Evolutionary conservation across 1,284 basidiomycete genomes (phyloP).

Genomic region (Lignosus rhinocerotis): DNA sequence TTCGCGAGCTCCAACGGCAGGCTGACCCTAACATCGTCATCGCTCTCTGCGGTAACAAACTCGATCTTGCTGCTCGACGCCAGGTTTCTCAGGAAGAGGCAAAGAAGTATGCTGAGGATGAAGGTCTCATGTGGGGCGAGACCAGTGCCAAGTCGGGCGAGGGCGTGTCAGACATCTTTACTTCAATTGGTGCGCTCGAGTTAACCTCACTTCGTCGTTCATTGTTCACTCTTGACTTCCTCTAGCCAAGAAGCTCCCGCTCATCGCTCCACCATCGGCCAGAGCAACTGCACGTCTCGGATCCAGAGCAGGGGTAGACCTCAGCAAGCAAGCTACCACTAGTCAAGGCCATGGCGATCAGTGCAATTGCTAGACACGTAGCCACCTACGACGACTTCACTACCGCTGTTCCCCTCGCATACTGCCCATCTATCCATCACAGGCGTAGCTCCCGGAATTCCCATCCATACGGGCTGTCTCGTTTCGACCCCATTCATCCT

Average conservation of each 20-base stretch:
- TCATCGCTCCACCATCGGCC: constrained; percentile 67
- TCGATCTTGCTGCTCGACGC: constrained; percentile 81
- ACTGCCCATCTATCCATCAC: neutral
- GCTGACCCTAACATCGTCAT: constrained; percentile 97
- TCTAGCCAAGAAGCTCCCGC: constrained; percentile 78
- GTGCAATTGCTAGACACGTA: constrained; percentile 68
- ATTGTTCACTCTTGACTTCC: constrained; percentile 8
- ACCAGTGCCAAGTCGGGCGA: constrained; percentile 94
- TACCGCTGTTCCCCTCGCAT: constrained; percentile 21
- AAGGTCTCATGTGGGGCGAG: constrained; percentile 94
- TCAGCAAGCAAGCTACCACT: constrained; percentile 62
- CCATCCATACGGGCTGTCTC: neutral
- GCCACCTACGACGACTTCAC: constrained; percentile 4
- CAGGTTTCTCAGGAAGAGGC: constrained; percentile 85
- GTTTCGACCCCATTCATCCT: constrained; percentile 6
- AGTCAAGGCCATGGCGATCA: constrained; percentile 56
- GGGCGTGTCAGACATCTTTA: constrained; percentile 88
- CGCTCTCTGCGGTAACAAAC: constrained; percentile 95
- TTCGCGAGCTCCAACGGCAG: constrained; percentile 94
- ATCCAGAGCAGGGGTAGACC: constrained; percentile 65
- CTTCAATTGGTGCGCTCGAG: constrained; percentile 69
- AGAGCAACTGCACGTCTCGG: constrained; percentile 51
- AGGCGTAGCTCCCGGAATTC: neutral
- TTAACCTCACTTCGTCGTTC: constrained; percentile 1
- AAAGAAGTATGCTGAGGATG: constrained; percentile 92